Evolutionary conservation across 2,329 filamentous ascomycete genomes (phyloP).

Genomic region (Penicillium capsulatum): DNA sequence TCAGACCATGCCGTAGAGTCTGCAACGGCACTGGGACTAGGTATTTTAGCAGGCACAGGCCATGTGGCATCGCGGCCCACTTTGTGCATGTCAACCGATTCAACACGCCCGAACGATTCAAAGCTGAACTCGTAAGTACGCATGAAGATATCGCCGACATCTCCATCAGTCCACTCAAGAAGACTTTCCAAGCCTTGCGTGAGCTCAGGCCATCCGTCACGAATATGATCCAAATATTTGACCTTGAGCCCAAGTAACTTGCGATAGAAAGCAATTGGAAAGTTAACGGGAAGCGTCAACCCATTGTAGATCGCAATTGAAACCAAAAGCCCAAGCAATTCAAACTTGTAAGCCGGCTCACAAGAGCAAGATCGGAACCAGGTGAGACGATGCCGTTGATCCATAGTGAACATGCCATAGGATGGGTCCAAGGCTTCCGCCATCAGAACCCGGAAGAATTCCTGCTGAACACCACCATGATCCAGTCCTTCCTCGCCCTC

Average conservation of each 20-base stretch:
- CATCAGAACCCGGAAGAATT: slow-evolving; percentile 86
- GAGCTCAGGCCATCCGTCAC: slow-evolving; percentile 82
- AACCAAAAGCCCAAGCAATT: slow-evolving; percentile 81
- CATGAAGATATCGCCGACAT: slow-evolving; percentile 75
- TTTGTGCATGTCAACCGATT: slow-evolving; percentile 54
- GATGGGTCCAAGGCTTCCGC: slow-evolving; percentile 72
- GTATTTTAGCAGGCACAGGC: slow-evolving; percentile 21
- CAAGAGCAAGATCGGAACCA: slow-evolving; percentile 84
- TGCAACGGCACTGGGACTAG: slow-evolving; percentile 1
- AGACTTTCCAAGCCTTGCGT: slow-evolving; percentile 69
- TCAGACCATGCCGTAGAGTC: slow-evolving; percentile 23
- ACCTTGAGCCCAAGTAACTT: slow-evolving; percentile 69
- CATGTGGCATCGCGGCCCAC: slow-evolving; percentile 36
- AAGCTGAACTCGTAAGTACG: slow-evolving; percentile 84
- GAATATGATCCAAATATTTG: slow-evolving; percentile 68
- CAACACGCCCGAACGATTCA: slow-evolving; percentile 51
- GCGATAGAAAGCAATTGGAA: slow-evolving; percentile 78
- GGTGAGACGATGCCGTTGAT: slow-evolving; percentile 69
- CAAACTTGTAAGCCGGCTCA: slow-evolving; percentile 83
- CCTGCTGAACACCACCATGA: slow-evolving; percentile 91
- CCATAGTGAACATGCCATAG: slow-evolving; percentile 73
- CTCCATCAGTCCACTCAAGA: slow-evolving; percentile 73
- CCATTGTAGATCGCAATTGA: slow-evolving; percentile 92
- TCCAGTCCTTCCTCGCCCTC: slow-evolving; percentile 85
- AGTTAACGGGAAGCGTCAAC: slow-evolving; percentile 81